phyloP scores from a whole-genome alignment of 2,329 filamentous ascomycete genomes.

The Cladosporium sp. region DNA sequence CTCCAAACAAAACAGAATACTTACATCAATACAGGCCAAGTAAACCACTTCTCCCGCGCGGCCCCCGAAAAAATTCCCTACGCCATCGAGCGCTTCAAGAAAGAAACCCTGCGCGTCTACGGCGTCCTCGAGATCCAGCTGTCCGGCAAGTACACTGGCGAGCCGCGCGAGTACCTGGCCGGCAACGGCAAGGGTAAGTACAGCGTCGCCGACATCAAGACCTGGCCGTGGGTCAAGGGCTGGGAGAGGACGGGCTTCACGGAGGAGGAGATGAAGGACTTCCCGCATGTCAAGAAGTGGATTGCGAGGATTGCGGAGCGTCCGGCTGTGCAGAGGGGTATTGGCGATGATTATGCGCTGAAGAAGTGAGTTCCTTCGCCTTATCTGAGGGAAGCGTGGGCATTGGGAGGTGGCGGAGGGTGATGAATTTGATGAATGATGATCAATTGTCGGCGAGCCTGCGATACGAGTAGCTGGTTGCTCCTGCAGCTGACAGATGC shows the following conservation, averaged over 20 bases:
- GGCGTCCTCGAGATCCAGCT: slow-evolving; percentile 58
- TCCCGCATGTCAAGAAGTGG: slow-evolving; percentile 56
- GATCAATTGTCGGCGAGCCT: not conserved
- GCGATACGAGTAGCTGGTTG: not conserved
- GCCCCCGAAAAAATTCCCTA: slow-evolving; percentile 51
- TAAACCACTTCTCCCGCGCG: slow-evolving; percentile 48
- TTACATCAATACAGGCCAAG: slow-evolving; percentile 34
- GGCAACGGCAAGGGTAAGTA: slow-evolving; percentile 58
- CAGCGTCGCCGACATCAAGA: slow-evolving; percentile 52
- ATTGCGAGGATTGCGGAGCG: slow-evolving; percentile 52
- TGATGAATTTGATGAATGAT: not conserved
- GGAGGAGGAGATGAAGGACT: slow-evolving; percentile 50
- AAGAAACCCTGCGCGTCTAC: slow-evolving; percentile 54
- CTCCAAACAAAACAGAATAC: not conserved
- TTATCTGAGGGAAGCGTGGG: not conserved
- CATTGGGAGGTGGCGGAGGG: not conserved
- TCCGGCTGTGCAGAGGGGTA: slow-evolving; percentile 50
- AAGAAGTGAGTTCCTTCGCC: slow-evolving; percentile 26
- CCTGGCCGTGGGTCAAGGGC: slow-evolving; percentile 51
- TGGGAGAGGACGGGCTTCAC: slow-evolving; percentile 48
- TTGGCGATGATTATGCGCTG: slow-evolving; percentile 38
- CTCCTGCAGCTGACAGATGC: not conserved
- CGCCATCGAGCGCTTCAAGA: slow-evolving; percentile 54
- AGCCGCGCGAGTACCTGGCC: slow-evolving; percentile 53
- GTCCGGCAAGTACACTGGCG: slow-evolving; percentile 52